A percentile compares a stretch with the other conserved stretches of the same genome.
These are phyloP conservation scores for Cryphonectria japonica DNA, from an alignment of 2,329 filamentous ascomycete species.

Conservation along the genomic window DNA sequence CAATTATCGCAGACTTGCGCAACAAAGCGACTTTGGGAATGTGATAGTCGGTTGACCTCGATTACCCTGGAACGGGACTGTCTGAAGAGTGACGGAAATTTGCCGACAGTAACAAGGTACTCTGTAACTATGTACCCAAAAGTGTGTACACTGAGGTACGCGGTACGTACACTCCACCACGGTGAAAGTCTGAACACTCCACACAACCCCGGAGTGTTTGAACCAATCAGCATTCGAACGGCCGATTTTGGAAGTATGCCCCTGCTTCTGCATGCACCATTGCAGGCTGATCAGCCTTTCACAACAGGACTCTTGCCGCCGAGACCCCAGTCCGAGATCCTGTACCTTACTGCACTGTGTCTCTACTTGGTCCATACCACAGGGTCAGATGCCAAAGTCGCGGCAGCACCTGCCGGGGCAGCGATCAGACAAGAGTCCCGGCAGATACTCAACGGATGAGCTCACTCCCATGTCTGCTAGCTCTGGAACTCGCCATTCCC, in stretches of 20 bases:
- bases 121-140: slow-evolving; percentile 1
- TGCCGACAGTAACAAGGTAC: slow-evolving; percentile 14
- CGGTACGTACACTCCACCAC: slow-evolving; percentile 7
- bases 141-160: neutral
- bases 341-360: slow-evolving; percentile 8
- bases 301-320: slow-evolving; percentile 45
- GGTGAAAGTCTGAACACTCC: slow-evolving; percentile 8
- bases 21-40: neutral
- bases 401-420: neutral
- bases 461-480: neutral
- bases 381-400: neutral
- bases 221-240: slow-evolving; percentile 18
- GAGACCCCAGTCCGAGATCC: slow-evolving; percentile 20
- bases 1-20: neutral
- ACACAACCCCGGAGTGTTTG: slow-evolving; percentile 28
- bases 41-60: slow-evolving; percentile 4
- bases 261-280: slow-evolving; percentile 26
- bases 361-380: slow-evolving; percentile 5
- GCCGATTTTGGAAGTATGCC: slow-evolving; percentile 18
- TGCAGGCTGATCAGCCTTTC: slow-evolving; percentile 43
- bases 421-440: slow-evolving; percentile 5
- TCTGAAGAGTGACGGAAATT: slow-evolving; percentile 24
- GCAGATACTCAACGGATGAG: slow-evolving; percentile 3
- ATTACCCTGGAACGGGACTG: slow-evolving; percentile 3
- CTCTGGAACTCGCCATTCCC: slow-evolving; percentile 4